Evolutionary conservation across 2,329 filamentous ascomycete genomes (phyloP).

Genomic region (Alternaria hordeiaustralica): DNA sequence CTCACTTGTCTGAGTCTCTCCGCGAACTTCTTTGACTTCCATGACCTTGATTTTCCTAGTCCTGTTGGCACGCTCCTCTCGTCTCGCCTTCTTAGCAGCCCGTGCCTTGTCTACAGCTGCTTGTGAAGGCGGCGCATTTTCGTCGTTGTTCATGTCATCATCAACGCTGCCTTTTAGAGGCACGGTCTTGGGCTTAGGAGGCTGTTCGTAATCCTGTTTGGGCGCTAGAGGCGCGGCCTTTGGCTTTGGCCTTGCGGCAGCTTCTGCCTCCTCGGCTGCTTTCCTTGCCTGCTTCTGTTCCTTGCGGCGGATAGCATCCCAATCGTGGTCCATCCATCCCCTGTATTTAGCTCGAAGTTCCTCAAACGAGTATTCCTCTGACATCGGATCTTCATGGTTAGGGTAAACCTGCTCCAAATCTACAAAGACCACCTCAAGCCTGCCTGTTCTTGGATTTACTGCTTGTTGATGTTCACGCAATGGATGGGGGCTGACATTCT

Average conservation of each 20-base stretch:
- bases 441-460: slow-evolving; percentile 81
- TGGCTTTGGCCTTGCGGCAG: slow-evolving; percentile 17
- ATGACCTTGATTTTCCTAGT: slow-evolving; percentile 73
- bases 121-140: slow-evolving; percentile 54
- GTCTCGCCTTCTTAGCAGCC: slow-evolving; percentile 53
- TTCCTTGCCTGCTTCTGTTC: slow-evolving; percentile 37
- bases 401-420: slow-evolving; percentile 87
- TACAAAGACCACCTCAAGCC: slow-evolving; percentile 85
- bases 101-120: slow-evolving; percentile 66
- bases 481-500: slow-evolving; percentile 61
- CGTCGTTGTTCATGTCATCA: slow-evolving; percentile 50
- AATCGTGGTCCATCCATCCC: slow-evolving; percentile 68
- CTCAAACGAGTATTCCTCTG: slow-evolving; percentile 86
- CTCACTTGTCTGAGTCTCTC: slow-evolving; percentile 89
- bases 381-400: slow-evolving; percentile 68
- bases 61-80: slow-evolving; percentile 57
- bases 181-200: slow-evolving; percentile 33
- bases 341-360: slow-evolving; percentile 81
- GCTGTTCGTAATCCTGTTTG: slow-evolving; percentile 22
- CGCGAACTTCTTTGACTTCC: slow-evolving; percentile 70
- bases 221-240: slow-evolving; percentile 23
- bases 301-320: slow-evolving; percentile 50
- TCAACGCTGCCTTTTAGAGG: slow-evolving; percentile 45
- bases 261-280: slow-evolving; percentile 22
- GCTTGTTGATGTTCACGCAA: slow-evolving; percentile 81